phyloP scores from a whole-genome alignment of 139 green algal genomes.

The Coelastrella sp. region DNA sequence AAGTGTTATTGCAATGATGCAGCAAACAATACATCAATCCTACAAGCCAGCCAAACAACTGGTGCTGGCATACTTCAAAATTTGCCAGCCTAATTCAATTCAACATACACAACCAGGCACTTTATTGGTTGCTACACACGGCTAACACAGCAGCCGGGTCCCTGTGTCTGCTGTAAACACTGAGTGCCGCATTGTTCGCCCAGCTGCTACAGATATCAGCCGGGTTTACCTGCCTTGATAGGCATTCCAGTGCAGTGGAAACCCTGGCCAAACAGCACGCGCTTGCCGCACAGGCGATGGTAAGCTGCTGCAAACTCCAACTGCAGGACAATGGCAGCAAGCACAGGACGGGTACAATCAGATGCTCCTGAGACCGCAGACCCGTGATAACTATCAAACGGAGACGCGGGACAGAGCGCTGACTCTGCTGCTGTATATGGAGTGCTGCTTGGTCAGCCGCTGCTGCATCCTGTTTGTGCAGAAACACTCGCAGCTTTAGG shows the following conservation, averaged over 20 bases:
- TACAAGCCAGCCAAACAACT: too few relatives aligned
- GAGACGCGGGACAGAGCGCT: not conserved
- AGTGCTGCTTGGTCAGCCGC: too few relatives aligned
- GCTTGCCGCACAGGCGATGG: constrained; percentile 91
- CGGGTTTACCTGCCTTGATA: constrained; percentile 91
- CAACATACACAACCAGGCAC: too few relatives aligned
- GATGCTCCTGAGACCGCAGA: not conserved
- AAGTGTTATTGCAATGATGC: not conserved
- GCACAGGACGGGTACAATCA: not conserved
- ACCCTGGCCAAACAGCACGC: constrained; percentile 96
- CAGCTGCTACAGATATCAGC: not conserved
- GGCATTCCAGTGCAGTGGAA: constrained; percentile 99
- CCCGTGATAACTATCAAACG: not conserved
- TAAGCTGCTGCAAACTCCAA: constrained; percentile 98
- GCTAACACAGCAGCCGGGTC: not conserved
- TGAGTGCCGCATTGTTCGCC: not conserved
- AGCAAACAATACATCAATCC: too few relatives aligned
- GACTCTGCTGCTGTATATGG: too few relatives aligned
- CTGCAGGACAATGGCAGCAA: constrained; percentile 50
- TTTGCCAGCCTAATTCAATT: too few relatives aligned
- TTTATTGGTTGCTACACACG: too few relatives aligned
- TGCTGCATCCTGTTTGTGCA: too few relatives aligned
- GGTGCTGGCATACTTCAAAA: too few relatives aligned
- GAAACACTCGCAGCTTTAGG: too few relatives aligned
- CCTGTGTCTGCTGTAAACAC: not conserved